A percentile compares a stretch with the other conserved stretches of the same genome.
Conservation (phyloP, 108 stramenopile species). For the Ochromonas danica region DNA sequence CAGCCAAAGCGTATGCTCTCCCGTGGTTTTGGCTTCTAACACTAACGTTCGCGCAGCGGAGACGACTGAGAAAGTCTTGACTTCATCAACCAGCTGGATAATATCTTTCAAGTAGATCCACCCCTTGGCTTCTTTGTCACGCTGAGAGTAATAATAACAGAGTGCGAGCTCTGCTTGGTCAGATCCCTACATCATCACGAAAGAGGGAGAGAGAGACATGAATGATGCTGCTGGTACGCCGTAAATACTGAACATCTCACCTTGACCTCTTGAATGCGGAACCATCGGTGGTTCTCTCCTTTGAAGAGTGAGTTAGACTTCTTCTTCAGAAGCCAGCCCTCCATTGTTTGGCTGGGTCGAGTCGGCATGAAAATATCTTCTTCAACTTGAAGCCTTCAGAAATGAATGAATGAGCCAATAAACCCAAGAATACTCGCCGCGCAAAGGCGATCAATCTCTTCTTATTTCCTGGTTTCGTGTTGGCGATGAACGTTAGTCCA, state of each 20-base stretch:
- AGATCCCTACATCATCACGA: not conserved
- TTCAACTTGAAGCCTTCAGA: no score
- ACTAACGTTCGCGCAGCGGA: not conserved
- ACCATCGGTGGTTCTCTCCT: not conserved
- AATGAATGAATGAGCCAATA: no score
- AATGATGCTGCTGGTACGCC: not conserved
- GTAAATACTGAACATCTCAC: not conserved
- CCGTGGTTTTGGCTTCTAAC: not conserved
- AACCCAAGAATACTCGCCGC: no score
- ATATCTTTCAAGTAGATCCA: slow-evolving; percentile 25
- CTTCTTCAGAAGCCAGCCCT: slow-evolving; percentile 17
- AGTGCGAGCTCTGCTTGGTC: slow-evolving; percentile 10
- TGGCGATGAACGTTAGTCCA: no score
- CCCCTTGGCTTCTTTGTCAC: not conserved
- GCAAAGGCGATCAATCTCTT: no score
- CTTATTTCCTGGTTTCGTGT: no score
- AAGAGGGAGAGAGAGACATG: not conserved
- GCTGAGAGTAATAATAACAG: not conserved
- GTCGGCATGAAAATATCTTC: no score
- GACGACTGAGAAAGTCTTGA: not conserved
- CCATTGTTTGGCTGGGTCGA: no score
- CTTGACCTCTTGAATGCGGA: slow-evolving; percentile 7
- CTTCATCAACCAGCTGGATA: not conserved
- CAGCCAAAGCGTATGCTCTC: not conserved
- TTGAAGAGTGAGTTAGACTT: not conserved